Base-by-base conservation (phyloP, 257 asterid genomes). In the Solanum stenotomum region DNA sequence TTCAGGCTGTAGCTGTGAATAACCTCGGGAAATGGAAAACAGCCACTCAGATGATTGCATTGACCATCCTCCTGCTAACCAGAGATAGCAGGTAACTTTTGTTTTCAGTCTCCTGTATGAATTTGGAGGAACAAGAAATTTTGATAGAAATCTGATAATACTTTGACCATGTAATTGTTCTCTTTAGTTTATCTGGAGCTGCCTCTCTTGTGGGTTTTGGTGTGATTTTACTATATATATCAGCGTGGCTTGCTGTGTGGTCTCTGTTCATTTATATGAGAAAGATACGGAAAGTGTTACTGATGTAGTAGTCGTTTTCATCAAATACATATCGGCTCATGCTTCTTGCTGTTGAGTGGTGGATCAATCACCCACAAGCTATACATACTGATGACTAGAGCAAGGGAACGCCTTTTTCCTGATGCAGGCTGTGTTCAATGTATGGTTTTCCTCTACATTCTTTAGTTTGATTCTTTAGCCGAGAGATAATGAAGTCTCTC, bases 21-120 rank as follows among this genome's bases (percentile, higher is more conserved):
- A 96, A 90, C 90, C 90, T 97, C 90, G 98, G 99, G 31, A 97
- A 97, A 91, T 97, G 98, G 99, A 97, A 97, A 92, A 96, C 99
- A 70, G 98, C 98, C 67, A 89, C 98, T 23, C 99, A 97, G 95
- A 97, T 97, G 99, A 92, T 83, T 87, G 95, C 99, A 52, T 87
- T 97, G 92, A 96, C 98, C 81, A 91, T 95, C 88, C 95, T 97
- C 87, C 93, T 97, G 90, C 98, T 98, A 83, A 88, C 98, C 77
- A 94, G 98, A 90, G 98, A 95, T 77, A 90, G 93, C 98, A 94
- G 99, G 99, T 96, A 35, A 68, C 87, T 85, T 84, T 77, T 79
- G 79, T 78, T n/a, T 61, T 46, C 83, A 86, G 27, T 13, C 59
- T 16, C 34, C 34, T 68, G 40, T 18, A 65, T 85, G 65, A 72